Evolutionary conservation across 179 eudicot genomes (phyloP).

Genomic region (Silene noctiflora): DNA sequence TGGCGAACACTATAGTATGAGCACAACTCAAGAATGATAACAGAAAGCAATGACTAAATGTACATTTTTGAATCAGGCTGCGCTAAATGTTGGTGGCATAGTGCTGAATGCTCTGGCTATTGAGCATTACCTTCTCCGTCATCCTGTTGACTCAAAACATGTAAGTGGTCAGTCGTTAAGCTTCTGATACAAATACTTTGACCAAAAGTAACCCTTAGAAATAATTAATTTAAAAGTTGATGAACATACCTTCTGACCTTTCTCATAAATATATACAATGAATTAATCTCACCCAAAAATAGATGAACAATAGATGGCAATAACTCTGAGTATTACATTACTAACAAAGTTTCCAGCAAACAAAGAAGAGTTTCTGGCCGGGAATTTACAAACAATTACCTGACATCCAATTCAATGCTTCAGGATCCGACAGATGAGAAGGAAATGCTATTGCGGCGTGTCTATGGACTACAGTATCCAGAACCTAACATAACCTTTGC

Average conservation of each 20-base stretch:
- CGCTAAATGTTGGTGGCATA: conserved; percentile 77
- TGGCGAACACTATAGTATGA: conserved; percentile 1
- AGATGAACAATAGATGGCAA: background rate
- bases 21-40: background rate
- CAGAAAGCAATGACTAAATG: conserved; percentile 10
- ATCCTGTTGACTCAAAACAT: conserved; percentile 54
- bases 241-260: background rate
- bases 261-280: background rate
- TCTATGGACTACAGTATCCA: conserved; percentile 79
- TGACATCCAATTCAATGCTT: conserved; percentile 11
- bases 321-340: background rate
- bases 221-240: background rate
- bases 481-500: conserved; percentile 91
- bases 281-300: background rate
- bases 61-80: conserved; percentile 51
- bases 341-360: background rate
- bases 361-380: background rate
- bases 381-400: background rate
- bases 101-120: conserved; percentile 77
- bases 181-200: background rate
- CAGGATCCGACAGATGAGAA: conserved; percentile 62
- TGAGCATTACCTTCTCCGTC: conserved; percentile 80
- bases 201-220: background rate
- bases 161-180: conserved; percentile 41
- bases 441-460: conserved; percentile 63